Base-by-base conservation (phyloP, 2,329 filamentous ascomycete genomes). In the Talaromyces sp. region DNA sequence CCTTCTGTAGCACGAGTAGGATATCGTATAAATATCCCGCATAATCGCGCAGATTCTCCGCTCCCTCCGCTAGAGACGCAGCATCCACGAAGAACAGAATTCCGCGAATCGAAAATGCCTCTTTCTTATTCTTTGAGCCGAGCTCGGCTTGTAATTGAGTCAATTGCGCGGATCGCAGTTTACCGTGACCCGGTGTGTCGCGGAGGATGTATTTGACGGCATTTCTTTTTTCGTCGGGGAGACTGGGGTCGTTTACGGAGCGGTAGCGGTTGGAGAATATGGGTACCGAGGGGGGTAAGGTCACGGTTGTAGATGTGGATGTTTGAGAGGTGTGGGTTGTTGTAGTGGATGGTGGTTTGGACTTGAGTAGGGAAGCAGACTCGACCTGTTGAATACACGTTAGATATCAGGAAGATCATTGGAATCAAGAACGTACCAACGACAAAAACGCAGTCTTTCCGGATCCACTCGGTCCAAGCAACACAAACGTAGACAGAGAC, bases 121-220 rank as follows among this genome's bases (percentile, higher is more conserved):
- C 69, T 19, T 78, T 74, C 38, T 15, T 59, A 5, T 19, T 71
- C 67, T 19, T 72, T 69, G 40, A 80, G 72, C 59, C 76, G 74
- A 22, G 82, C 73, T 61, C 82, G 75, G 61, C 29, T 58, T 65
- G 47, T 8, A 67, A 34, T 29, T 67, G 62, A 8, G 65, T 58
- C 34, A 67, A 36, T 66, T 88, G 79, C 15, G 81, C 83, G 71
- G 88, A 85, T 67, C 95, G 91, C 66, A 99, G 87, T 80, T 99
- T 99, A 72, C 92, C 93, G 81, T 99, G 95, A 45, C 95, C 95
- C 0, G 95, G 95, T 0, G 94, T 98, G 80, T 99, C 95, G 62
- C 72, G 76, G 15, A 82, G 62, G 5, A 74, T 70, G 67, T 81
- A 82, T 36, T 71, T 73, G 61, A 76, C 71, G 17, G 75, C 75